phyloP scores from a whole-genome alignment of 1,139 yeast species.

The Schizosaccharomyces versatilis region DNA sequence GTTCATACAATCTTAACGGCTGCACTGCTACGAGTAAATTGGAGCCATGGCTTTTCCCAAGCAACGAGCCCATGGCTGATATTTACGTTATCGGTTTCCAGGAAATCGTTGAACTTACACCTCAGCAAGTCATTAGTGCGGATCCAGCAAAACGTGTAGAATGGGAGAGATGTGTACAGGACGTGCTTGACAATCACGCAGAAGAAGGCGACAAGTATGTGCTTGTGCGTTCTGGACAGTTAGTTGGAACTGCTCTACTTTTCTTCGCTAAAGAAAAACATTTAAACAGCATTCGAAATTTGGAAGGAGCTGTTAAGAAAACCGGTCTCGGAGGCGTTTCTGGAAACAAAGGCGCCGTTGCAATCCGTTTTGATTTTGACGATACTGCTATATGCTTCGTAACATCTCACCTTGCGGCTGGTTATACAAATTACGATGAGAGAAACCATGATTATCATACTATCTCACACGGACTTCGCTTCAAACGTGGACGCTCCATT shows the following conservation, averaged over 20 bases:
- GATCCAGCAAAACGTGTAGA: slow-evolving; percentile 47
- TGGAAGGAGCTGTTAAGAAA: slow-evolving; percentile 61
- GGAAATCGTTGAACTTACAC: slow-evolving; percentile 76
- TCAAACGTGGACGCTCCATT: slow-evolving; percentile 45
- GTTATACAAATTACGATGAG: slow-evolving; percentile 61
- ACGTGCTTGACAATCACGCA: slow-evolving; percentile 26
- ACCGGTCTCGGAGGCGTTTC: slow-evolving; percentile 85
- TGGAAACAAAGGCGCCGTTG: slow-evolving; percentile 83
- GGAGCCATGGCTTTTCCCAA: slow-evolving; percentile 67
- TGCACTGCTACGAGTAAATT: slow-evolving; percentile 27
- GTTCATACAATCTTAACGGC: slow-evolving; percentile 80
- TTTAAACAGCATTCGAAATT: slow-evolving; percentile 41
- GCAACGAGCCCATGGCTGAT: slow-evolving; percentile 33
- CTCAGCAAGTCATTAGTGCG: slow-evolving; percentile 69
- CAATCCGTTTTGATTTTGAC: slow-evolving; percentile 56
- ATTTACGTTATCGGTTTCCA: slow-evolving; percentile 68
- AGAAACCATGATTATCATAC: slow-evolving; percentile 74
- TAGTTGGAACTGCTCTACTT: slow-evolving; percentile 75
- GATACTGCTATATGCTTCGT: slow-evolving; percentile 60
- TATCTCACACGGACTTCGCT: slow-evolving; percentile 52
- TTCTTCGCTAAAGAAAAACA: slow-evolving; percentile 46
- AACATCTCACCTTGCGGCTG: slow-evolving; percentile 93
- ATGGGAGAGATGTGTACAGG: slow-evolving; percentile 58
- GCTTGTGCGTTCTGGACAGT: slow-evolving; percentile 62
- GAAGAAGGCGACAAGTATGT: slow-evolving; percentile 31